Base-by-base conservation (phyloP, 495 filamentous ascomycete species). In the Glarea lozoyensis region DNA sequence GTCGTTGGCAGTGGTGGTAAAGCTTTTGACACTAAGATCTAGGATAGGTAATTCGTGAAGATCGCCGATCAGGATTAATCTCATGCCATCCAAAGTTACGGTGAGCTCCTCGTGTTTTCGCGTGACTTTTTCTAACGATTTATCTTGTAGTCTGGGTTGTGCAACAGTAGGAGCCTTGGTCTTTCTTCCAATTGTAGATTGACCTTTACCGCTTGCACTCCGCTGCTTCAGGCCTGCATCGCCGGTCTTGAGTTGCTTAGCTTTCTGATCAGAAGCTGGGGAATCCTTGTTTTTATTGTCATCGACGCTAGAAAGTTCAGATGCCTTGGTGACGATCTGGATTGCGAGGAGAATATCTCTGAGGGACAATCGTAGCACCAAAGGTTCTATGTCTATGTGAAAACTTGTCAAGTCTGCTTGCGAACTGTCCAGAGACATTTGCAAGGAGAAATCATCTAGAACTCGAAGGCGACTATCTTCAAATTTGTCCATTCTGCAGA, bases 401-500 rank as follows among this genome's bases (percentile, higher is more conserved):
- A 98, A 88, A 46, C 73, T 92, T 2, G 84, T 92, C 19, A 81
- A 50, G 12, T 75, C 68, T 2, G 81, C 72, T 44, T 80, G 75
- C 31, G 75, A 81, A 24, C 78, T 92, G 54, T 97, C 88, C 69
- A 96, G 76, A 2, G 88, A 89, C 50, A 94, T 70, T 47, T 88
- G 83, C 22, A 97, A 58, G 6, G 88, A 94, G 61, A 97, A 97
- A 56, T 97, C 87, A 56, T 98, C 92, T 17, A 98, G 72, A 50
- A 98, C 94, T 17, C 93, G 80, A 23, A 90, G 69, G 38, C 79
- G 73, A 46, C 69, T 81, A 4, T 72, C 81, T 39, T 90, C 85
- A 50, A 87, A 88, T 48, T 84, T 83, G 57, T 98, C 92, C 93
- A 98, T 97, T 20, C 92, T 85, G 58, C 92, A 98, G 25, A 98